These are phyloP conservation scores for Candida morakotiae DNA, from an alignment of 805 yeast species.

Conservation along the genomic window DNA sequence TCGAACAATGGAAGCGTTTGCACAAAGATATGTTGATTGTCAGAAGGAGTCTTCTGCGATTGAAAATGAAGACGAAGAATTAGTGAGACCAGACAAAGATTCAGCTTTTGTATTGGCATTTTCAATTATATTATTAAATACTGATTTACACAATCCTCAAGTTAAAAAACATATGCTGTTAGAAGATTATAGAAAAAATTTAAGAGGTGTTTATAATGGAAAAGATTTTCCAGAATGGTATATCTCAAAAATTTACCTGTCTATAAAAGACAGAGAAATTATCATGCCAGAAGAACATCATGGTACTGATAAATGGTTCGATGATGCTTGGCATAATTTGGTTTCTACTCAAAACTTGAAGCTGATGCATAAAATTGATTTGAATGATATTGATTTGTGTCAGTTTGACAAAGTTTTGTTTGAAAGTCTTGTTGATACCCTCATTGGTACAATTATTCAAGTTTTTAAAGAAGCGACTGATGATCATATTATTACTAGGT, in stretches of 20 bases:
- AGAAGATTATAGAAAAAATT: slow-evolving; percentile 73
- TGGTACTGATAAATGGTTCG: slow-evolving; percentile 89
- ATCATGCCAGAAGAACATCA: slow-evolving; percentile 98
- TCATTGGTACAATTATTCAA: slow-evolving; percentile 68
- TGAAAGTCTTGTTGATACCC: slow-evolving; percentile 53
- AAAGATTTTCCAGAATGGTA: slow-evolving; percentile 85
- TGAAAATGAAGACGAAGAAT: slow-evolving; percentile 23
- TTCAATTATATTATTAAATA: slow-evolving; percentile 90
- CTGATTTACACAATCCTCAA: slow-evolving; percentile 90
- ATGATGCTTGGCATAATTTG: slow-evolving; percentile 75
- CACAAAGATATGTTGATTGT: slow-evolving; percentile 70
- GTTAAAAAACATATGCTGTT: slow-evolving; percentile 88
- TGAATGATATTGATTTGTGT: slow-evolving; percentile 17
- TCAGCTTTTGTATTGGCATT: slow-evolving; percentile 86
- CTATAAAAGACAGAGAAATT: slow-evolving; percentile 82
- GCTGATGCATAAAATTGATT: slow-evolving; percentile 20
- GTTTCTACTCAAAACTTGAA: slow-evolving; percentile 44
- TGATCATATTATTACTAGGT: slow-evolving; percentile 81
- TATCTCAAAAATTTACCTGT: slow-evolving; percentile 70
- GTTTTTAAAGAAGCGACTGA: slow-evolving; percentile 88
- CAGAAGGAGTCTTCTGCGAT: slow-evolving; percentile 26
- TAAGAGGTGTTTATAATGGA: slow-evolving; percentile 74
- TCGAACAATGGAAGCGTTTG: slow-evolving; percentile 82
- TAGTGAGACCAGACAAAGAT: slow-evolving; percentile 72
- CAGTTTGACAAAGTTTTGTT: slow-evolving; percentile 74